A percentile compares a stretch with the other conserved stretches of the same genome.
phyloP scores from a whole-genome alignment of 306 rosid species.

The Medicago lupulina region DNA sequence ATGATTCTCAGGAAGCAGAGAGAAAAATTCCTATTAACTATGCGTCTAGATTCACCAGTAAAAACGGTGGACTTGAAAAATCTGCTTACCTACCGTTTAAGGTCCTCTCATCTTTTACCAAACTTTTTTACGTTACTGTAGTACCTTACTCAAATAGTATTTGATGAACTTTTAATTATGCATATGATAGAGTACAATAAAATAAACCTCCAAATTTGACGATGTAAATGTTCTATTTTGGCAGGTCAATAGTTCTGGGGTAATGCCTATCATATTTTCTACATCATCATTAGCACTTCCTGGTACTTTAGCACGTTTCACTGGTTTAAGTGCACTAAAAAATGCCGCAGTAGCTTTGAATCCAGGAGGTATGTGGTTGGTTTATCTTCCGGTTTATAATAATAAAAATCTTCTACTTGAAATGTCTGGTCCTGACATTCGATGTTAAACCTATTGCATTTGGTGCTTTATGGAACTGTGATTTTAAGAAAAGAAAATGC shows the following conservation, averaged over 20 bases:
- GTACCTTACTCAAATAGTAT: conserved; percentile 31
- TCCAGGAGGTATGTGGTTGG: conserved; percentile 74
- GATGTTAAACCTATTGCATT: conserved; percentile 17
- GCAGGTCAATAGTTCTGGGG: conserved; percentile 98
- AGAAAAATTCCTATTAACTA: conserved; percentile 95
- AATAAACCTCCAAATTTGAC: conserved; percentile 27
- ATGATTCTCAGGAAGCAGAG: conserved; percentile 91
- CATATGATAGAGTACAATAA: not conserved
- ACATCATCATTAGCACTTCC: conserved; percentile 95
- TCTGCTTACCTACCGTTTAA: conserved; percentile 96
- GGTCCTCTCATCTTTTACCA: conserved; percentile 53
- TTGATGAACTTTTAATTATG: conserved; percentile 10
- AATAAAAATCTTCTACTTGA: not conserved
- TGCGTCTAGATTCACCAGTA: conserved; percentile 86
- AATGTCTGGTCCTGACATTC: conserved; percentile 12
- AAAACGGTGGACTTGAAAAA: conserved; percentile 78
- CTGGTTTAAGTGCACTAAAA: conserved; percentile 78
- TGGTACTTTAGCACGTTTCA: conserved; percentile 94
- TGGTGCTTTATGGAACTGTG: conserved; percentile 28
- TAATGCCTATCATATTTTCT: conserved; percentile 96
- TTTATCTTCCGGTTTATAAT: conserved; percentile 1
- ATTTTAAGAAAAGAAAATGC: not conserved
- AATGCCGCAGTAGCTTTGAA: conserved; percentile 82
- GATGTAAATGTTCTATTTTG: conserved; percentile 39
- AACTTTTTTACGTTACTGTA: conserved; percentile 29